Evolutionary conservation across 2,329 filamentous ascomycete species (phyloP).

Genomic region (Stemphylium beticola): DNA sequence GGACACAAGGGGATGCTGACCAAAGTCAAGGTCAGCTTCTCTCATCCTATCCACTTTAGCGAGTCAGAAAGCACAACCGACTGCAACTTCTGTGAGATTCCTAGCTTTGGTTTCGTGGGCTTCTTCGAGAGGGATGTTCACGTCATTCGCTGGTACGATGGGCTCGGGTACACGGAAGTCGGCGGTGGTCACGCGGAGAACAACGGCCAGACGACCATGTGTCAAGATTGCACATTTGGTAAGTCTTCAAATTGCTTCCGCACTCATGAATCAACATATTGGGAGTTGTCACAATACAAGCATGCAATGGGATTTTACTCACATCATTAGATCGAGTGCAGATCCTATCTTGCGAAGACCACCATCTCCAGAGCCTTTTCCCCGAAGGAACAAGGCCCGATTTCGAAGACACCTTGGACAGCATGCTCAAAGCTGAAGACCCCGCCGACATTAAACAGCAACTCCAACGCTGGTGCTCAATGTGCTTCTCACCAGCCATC

Average conservation of each 20-base stretch:
- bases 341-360: conserved; percentile 26
- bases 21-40: conserved; percentile 48
- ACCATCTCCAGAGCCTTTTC: conserved; percentile 17
- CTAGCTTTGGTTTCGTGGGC: conserved; percentile 51
- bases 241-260: neutral
- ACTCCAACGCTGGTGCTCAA: conserved; percentile 36
- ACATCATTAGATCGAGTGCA: conserved; percentile 25
- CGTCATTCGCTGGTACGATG: conserved; percentile 44
- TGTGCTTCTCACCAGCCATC: conserved; percentile 36
- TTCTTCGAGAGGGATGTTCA: conserved; percentile 43
- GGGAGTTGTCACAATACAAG: too few relatives aligned
- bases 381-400: neutral
- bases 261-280: neutral
- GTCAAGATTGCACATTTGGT: conserved; percentile 24
- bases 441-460: conserved; percentile 15
- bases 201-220: conserved; percentile 34
- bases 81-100: conserved; percentile 54
- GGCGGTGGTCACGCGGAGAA: conserved; percentile 45
- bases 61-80: conserved; percentile 3
- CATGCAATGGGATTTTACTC: neutral
- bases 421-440: conserved; percentile 18
- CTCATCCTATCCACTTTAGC: conserved; percentile 51
- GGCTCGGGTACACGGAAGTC: conserved; percentile 49
- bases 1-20: conserved; percentile 34
- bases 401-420: conserved; percentile 13